phyloP scores from a whole-genome alignment of 2,329 filamentous ascomycete species.

The Xenosphaeropsis pyriputrescens region DNA sequence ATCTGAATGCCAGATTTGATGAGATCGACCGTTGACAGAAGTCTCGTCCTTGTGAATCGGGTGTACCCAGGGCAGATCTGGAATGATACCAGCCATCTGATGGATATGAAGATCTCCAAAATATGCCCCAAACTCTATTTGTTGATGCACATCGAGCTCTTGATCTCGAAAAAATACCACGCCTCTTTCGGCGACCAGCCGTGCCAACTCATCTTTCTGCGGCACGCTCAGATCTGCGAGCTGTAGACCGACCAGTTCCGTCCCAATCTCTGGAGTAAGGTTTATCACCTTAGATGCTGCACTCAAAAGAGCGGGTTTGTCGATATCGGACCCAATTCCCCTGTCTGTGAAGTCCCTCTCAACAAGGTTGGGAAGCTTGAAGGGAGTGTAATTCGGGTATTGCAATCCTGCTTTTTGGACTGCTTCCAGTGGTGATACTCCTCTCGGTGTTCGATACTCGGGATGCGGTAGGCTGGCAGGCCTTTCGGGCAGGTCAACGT shows the following conservation, averaged over 20 bases:
- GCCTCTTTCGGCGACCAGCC: slow-evolving; percentile 16
- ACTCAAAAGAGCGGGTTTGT: slow-evolving; percentile 26
- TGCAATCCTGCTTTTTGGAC: not conserved
- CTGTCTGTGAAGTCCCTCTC: slow-evolving; percentile 17
- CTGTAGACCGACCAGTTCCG: slow-evolving; percentile 12
- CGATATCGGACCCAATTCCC: slow-evolving; percentile 26
- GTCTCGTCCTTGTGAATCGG: not conserved
- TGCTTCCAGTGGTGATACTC: not conserved
- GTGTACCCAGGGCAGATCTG: not conserved
- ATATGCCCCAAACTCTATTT: slow-evolving; percentile 29
- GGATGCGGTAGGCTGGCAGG: not conserved
- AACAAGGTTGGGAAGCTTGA: not conserved
- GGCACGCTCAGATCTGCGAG: slow-evolving; percentile 9
- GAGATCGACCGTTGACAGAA: not conserved
- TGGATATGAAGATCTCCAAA: slow-evolving; percentile 20
- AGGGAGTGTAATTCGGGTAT: not conserved
- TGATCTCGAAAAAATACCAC: slow-evolving; percentile 24
- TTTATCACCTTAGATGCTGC: slow-evolving; percentile 21
- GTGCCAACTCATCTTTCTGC: slow-evolving; percentile 15
- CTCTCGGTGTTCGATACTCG: not conserved
- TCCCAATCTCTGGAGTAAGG: slow-evolving; percentile 27
- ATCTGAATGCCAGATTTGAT: slow-evolving; percentile 27
- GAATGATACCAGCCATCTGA: not conserved
- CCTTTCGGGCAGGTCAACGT: not conserved
- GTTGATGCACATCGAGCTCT: slow-evolving; percentile 26